A percentile compares a stretch with the other conserved stretches of the same genome.
Evolutionary conservation across 2,329 filamentous ascomycete genomes (phyloP).

Genomic region (Trichoderma koningiopsis): DNA sequence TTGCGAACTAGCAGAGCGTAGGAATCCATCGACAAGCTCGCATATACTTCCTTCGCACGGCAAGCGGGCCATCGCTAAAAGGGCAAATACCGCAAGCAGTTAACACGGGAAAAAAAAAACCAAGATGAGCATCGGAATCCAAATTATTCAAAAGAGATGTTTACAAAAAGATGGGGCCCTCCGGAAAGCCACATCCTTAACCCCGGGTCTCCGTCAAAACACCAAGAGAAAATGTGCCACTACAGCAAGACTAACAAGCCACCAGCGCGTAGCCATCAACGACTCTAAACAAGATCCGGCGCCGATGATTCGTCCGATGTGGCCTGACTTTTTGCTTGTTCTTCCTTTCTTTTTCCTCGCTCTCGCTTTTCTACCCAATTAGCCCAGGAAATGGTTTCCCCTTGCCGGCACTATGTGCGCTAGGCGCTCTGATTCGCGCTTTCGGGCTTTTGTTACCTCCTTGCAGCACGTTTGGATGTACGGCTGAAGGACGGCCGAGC

Average conservation of each 20-base stretch:
- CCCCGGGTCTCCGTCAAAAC: background rate
- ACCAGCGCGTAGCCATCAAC: background rate
- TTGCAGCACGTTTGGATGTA: background rate
- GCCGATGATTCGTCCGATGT: conserved; percentile 11
- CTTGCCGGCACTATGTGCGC: background rate
- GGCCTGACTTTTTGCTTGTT: conserved; percentile 11
- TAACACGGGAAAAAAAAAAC: background rate
- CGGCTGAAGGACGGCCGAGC: conserved; percentile 13
- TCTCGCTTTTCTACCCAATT: background rate
- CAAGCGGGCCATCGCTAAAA: background rate
- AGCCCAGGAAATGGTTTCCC: background rate
- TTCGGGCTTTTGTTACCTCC: background rate
- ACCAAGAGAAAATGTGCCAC: background rate
- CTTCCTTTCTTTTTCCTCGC: background rate
- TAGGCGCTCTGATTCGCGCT: conserved; percentile 1
- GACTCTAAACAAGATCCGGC: background rate
- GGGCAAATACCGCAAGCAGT: background rate
- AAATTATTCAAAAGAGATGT: background rate
- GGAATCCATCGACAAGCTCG: background rate
- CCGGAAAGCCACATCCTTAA: background rate
- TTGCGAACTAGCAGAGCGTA: background rate
- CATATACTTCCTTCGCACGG: background rate
- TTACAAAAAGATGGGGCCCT: background rate
- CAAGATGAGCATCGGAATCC: background rate
- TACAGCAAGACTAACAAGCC: background rate